phyloP scores from a whole-genome alignment of 2,329 filamentous ascomycete genomes.

The Claviceps paspali region DNA sequence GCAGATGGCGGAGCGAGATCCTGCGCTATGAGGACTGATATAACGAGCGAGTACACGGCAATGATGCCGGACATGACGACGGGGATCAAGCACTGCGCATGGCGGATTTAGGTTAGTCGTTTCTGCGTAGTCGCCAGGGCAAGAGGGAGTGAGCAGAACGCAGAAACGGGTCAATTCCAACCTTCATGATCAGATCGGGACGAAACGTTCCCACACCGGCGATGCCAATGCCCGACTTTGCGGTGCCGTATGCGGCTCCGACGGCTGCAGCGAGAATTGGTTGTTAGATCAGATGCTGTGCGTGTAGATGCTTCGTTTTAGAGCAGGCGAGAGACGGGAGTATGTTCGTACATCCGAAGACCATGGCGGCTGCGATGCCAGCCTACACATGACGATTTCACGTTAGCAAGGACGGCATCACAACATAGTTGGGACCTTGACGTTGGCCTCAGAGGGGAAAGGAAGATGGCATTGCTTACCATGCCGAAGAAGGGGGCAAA shows the following conservation, averaged over 20 bases:
- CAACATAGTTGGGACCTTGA: too few species aligned
- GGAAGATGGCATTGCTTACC: conserved; percentile 37
- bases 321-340: background rate
- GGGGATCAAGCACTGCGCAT: conserved; percentile 57
- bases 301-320: background rate
- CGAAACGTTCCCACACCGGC: conserved; percentile 73
- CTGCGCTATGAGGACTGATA: conserved; percentile 87
- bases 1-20: conserved; percentile 60
- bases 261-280: conserved; percentile 24
- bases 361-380: conserved; percentile 69
- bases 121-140: background rate
- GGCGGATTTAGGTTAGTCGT: background rate
- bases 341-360: conserved; percentile 58
- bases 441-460: conserved; percentile 9
- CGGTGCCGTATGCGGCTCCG: conserved; percentile 75
- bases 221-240: conserved; percentile 79
- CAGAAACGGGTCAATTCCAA: conserved; percentile 18
- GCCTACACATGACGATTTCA: conserved; percentile 30
- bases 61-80: conserved; percentile 99
- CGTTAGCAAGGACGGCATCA: conserved; percentile 4
- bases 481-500: conserved; percentile 83
- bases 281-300: conserved; percentile 5
- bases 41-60: conserved; percentile 92
- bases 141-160: background rate
- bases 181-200: conserved; percentile 86